A percentile compares a stretch with the other conserved stretches of the same genome.
Conservation (phyloP, 164 flowering plant species). For the Berberis thunbergii region DNA sequence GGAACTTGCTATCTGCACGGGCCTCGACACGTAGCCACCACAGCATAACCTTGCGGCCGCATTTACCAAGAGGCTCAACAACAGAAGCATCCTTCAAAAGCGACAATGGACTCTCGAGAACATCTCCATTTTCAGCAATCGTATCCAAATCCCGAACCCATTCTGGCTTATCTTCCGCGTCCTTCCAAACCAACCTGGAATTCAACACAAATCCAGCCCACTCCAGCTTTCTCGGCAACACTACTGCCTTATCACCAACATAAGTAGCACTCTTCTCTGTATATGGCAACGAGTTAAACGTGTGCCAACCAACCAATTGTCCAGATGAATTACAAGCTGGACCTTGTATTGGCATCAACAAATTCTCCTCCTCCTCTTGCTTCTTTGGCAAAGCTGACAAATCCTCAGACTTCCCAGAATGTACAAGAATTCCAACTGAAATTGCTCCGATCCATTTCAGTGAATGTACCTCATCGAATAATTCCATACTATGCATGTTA, state of each 20-base stretch:
- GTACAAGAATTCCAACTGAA: constrained; percentile 83
- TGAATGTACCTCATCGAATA: constrained; percentile 88
- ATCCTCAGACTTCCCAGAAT: constrained; percentile 38
- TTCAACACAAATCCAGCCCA: constrained; percentile 95
- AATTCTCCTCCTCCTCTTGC: constrained; percentile 30
- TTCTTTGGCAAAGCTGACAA: constrained; percentile 10
- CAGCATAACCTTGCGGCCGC: constrained; percentile 83
- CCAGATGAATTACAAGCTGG: constrained; percentile 91
- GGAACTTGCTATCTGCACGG: constrained; percentile 90
- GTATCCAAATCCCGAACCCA: constrained; percentile 69
- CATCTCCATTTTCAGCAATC: constrained; percentile 29
- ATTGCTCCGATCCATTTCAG: constrained; percentile 87
- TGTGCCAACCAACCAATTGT: constrained; percentile 80
- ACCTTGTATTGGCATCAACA: constrained; percentile 72
- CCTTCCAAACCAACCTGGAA: constrained; percentile 86
- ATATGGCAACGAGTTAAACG: constrained; percentile 58
- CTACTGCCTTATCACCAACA: constrained; percentile 67
- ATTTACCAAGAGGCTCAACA: constrained; percentile 89
- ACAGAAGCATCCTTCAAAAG: constrained; percentile 61
- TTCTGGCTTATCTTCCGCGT: constrained; percentile 53
- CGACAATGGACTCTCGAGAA: constrained; percentile 64
- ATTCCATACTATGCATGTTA: constrained; percentile 87
- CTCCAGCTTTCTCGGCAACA: constrained; percentile 76
- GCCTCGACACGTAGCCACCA: constrained; percentile 99
- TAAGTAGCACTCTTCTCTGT: constrained; percentile 45